Conservation (phyloP, 116 monocot species). For the Phalaenopsis hybrid region DNA sequence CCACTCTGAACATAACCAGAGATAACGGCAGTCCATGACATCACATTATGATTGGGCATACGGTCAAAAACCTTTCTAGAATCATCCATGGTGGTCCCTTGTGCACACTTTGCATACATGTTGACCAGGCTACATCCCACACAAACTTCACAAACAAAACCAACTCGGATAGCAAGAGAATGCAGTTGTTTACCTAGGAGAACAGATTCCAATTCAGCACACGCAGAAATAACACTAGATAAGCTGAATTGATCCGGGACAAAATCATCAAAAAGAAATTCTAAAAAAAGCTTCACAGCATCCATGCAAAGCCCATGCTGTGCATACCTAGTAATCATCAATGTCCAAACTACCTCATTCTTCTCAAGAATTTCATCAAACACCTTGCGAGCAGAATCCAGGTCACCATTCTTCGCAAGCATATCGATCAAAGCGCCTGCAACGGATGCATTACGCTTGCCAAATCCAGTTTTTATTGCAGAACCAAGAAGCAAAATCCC, state of each 20-base stretch:
- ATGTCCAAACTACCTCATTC: conserved; percentile 64
- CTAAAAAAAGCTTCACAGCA: conserved; percentile 47
- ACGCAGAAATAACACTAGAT: conserved; percentile 57
- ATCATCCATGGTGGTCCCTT: conserved; percentile 28
- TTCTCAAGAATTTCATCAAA: conserved; percentile 53
- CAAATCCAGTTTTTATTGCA: conserved; percentile 53
- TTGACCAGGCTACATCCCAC: conserved; percentile 63
- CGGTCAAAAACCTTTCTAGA: conserved; percentile 54
- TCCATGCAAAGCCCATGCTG: conserved; percentile 37
- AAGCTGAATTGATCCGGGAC: conserved; percentile 57
- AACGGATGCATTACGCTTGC: conserved; percentile 29
- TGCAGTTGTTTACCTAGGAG: conserved; percentile 59
- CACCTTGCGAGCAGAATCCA: conserved; percentile 47
- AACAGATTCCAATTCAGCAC: conserved; percentile 36
- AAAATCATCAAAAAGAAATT: conserved; percentile 40
- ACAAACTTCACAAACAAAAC: conserved; percentile 46
- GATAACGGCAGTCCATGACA: conserved; percentile 75
- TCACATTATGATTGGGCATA: conserved; percentile 61
- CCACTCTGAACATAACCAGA: conserved; percentile 52
- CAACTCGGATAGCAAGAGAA: conserved; percentile 35
- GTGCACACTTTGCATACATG: conserved; percentile 62
- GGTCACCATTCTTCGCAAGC: conserved; percentile 47
- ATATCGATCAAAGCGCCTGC: conserved; percentile 65
- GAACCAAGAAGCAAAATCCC: conserved; percentile 43
- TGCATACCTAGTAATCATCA: conserved; percentile 63